Base-by-base conservation (phyloP, 1,284 basidiomycete genomes). In the Pseudozyma hubeiensis region DNA sequence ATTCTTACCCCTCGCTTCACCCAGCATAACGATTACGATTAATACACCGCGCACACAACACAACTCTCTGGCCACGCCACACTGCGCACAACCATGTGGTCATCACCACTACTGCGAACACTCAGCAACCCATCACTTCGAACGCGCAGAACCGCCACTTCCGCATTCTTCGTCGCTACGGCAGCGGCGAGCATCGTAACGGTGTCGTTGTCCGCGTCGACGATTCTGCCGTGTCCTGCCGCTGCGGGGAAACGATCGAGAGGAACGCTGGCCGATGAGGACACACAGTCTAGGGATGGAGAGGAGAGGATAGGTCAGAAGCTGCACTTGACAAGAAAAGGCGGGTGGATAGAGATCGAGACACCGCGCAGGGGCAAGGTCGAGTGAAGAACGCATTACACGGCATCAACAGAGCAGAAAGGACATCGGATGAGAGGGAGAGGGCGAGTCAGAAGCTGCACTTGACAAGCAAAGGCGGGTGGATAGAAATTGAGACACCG, bases 281-380 rank as follows among this genome's bases (percentile, higher is more conserved):
- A 34, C 4, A 13, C 7, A 9, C 9, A 47, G 1, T 17, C 57
- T 47, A 1, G 11, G 30, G 19, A 37, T 16, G 39, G 45, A n/a
- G 14, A 13, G 14, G 31, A 17, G 14, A 39, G 7, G 14, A 52
- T 66, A 7, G 78, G 78, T 1, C 77, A 80, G 19, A 67, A 65
- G 4, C 67, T 78, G 1, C 24, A 56, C 7, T 39, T 80, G 10
- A 79, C 77, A 10, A 60, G 48, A 13, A 68, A 72, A 17, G 74
- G 69, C 6, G 78, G 78, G 5, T 80, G 78, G 78, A 73, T 80
- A 30, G 68, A 80, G 39, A 68, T 80, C 40, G 62, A 75, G 3
- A 52, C 58, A n/a, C 78, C 71, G 4, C 14, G 8, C 37, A 33
- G 13, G 29, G 19, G 19, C 37, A 41, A 41, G 7, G 13, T 41